These are phyloP conservation scores for Aegilops sharonensis DNA, from an alignment of 176 grass and related monocot species.

Conservation along the genomic window DNA sequence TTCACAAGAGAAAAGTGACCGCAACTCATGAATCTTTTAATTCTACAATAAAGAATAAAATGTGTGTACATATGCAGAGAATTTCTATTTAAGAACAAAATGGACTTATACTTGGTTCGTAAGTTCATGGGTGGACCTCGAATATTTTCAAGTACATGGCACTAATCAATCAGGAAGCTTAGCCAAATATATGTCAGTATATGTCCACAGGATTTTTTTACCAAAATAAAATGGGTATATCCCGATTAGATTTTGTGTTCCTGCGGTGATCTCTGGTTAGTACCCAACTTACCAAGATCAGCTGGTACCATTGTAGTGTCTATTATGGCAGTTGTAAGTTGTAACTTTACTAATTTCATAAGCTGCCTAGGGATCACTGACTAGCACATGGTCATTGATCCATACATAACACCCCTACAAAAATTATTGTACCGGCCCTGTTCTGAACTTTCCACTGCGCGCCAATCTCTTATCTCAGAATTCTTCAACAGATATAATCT, in stretches of 20 bases:
- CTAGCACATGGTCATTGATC: not conserved
- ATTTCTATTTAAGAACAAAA: constrained; percentile 24
- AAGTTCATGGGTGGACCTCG: not conserved
- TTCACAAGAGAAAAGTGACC: not conserved
- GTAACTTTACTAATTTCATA: not conserved
- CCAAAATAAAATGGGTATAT: not conserved
- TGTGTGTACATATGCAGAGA: not conserved
- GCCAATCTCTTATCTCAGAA: not conserved
- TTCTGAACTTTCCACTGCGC: not conserved
- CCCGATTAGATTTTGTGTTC: not conserved
- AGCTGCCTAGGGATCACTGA: not conserved
- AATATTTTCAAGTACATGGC: not conserved
- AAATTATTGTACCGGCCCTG: not conserved
- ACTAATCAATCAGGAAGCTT: not conserved
- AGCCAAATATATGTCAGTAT: not conserved
- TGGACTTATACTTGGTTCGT: not conserved
- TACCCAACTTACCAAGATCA: not conserved
- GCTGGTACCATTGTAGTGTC: not conserved
- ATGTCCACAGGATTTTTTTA: not conserved
- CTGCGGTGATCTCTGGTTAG: not conserved
- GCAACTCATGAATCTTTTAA: not conserved
- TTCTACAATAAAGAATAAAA: not conserved
- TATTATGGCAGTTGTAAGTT: constrained; percentile 3
- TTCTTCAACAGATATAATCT: not conserved
- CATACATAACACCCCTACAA: constrained; percentile 2